Evolutionary conservation across 495 filamentous ascomycete species (phyloP), one percentile per base, ranked within the genome.

Genomic region (Neurospora sp.): DNA sequence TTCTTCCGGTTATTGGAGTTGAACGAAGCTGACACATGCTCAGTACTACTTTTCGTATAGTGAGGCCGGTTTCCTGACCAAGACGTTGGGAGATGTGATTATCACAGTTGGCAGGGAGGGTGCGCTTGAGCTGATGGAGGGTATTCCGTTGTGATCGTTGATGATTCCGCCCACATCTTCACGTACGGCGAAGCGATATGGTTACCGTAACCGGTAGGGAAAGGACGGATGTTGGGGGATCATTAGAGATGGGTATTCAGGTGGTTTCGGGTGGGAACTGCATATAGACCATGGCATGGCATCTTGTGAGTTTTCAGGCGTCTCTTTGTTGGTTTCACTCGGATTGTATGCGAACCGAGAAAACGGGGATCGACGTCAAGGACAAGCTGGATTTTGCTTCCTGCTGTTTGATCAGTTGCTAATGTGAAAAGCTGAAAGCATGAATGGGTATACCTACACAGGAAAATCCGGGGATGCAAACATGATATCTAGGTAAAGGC

Each of bases 41-140:
- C 68, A 91, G 83, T 93, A 92, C 75, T 93, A 92, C 77, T 92
- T 92, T 77, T 81, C 86, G 10, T 93, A 92, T 77, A 91, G 88
- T 70, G 90, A 93, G 76, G 90, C 90, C 27, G 90, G 90, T 0
- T 93, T 93, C 77, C 81, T 85, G 69, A 89, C 88, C 35, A 90
- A 92, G 79, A 89, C 89, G 8, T 80, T 93, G 68, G 89, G 90
- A 2, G 91, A 93, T 80, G 89, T 89, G 22, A 89, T 92, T 70
- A 85, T 94, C 70, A 87, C 82, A 3, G 85, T 90, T n/a, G 89
- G 85, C 4, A 84, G 90, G 47, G 90, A 91, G 77, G 90, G 90
- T 1, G 86, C 89, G 35, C 82, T 86, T 78, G 89, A 91, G 80
- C 82, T 91, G 82, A 87, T 90, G 82, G 90, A 91, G 78, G 85